Evolutionary conservation across 495 filamentous ascomycete species (phyloP), one percentile per base, ranked within the genome.

Genomic region (Penicillium silybi): DNA sequence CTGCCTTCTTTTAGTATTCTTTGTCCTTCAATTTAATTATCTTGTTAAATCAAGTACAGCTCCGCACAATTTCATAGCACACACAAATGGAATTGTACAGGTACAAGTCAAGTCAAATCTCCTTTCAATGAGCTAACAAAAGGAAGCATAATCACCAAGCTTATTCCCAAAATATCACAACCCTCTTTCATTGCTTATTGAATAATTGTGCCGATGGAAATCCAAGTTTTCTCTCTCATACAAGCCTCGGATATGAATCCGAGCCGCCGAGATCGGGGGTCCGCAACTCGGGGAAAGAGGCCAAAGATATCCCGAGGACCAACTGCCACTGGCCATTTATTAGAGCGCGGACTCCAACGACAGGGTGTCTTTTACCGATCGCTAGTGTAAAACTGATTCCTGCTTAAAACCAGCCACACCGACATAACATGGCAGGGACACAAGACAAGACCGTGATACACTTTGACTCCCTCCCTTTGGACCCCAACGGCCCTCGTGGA

Each of bases 401-500:
- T 15, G 26, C 18, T 23, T 35, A 6, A 17, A 40, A 23, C 10
- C 4, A 8, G n/a, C 1, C 3, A 22, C n/a, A 39, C 23, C 25
- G 20, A 34, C 3, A 32, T 25, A 42, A 0, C 19, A 63, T 65
- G 60, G 13, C 56, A 16, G 42, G 1, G 25, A 29, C 23, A 18
- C 3, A 19, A n/a, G 39, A 55, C 6, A 18, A 46, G 1, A 16
- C 39, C 16, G 27, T 20, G 4, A 56, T 63, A 53, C 23, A 58
- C 0, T 81, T 81, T 58, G 61, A 68, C 23, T 53, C 69, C 10
- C 70, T 81, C 5, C 78, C 79, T 1, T 69, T 82, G n/a, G 63
- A 74, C 50, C 65, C 67, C 13, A 55, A 38, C 13, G 77, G 73
- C 32, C 78, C 78, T 1, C 66, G 53, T 20, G 74, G 76, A n/a